phyloP scores from a whole-genome alignment of 169 alveolate genomes.

The Eimeria zaria region DNA sequence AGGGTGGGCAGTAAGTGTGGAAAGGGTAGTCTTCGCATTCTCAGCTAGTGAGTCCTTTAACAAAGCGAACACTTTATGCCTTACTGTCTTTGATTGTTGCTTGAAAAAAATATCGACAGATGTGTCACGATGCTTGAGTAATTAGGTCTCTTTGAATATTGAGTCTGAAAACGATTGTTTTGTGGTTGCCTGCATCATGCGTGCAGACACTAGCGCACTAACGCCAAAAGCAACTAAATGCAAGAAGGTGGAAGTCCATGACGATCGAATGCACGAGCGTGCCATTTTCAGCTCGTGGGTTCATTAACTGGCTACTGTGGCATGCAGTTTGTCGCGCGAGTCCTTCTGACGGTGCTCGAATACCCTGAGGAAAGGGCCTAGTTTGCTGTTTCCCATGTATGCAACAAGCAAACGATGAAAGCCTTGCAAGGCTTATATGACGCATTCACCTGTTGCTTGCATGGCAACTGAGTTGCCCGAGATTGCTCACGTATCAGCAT shows the following conservation, averaged over 20 bases:
- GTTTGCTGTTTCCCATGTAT: background rate
- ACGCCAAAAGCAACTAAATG: background rate
- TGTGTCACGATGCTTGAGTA: background rate
- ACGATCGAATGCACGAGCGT: background rate
- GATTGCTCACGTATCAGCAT: background rate
- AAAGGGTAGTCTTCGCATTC: background rate
- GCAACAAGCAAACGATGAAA: background rate
- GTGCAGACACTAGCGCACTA: too few relatives aligned
- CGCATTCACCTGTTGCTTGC: background rate
- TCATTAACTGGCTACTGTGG: background rate
- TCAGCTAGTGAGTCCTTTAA: background rate
- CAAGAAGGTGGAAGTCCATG: background rate
- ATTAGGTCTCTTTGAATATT: background rate
- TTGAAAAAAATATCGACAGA: background rate
- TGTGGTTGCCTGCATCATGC: background rate
- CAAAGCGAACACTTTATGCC: background rate
- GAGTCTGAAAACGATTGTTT: background rate
- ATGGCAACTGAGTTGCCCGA: background rate
- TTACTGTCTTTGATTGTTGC: background rate
- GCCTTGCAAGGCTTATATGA: background rate
- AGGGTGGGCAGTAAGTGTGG: background rate
- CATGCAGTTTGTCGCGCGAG: background rate
- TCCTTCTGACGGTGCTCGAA: background rate
- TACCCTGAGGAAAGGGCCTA: background rate
- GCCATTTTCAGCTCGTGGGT: background rate